Base-by-base conservation (phyloP, 495 filamentous ascomycete species). In the Hypoxylon fragiforme region DNA sequence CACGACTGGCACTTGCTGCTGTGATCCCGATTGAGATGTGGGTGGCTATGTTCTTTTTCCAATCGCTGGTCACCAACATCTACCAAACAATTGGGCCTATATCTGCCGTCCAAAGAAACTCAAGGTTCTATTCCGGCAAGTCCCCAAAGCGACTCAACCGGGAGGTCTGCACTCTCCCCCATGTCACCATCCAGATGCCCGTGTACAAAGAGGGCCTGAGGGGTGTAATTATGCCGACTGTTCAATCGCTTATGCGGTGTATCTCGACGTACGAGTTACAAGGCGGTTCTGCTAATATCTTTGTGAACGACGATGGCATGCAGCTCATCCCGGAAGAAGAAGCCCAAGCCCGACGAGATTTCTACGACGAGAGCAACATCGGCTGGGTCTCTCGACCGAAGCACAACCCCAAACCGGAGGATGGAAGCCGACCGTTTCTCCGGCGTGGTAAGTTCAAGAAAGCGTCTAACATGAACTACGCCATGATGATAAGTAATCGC, bases 381-480 rank as follows among this genome's bases (percentile, higher is more conserved):
- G 81, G 81, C 43, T 85, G 81, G 81, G 79, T 82, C 8, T 75
- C 80, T 28, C 73, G 82, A 24, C 83, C 84, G 16, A 72, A 72
- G 45, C 83, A 88, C 63, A 81, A 84, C 48, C 75, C 78, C 8
- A 78, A 77, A 38, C 42, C 68, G 47, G 50, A 63, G 19, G 60
- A 65, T 21, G 72, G 63, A 24, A 68, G 65, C 14, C 56, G 44
- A 30, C 53, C 62, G 58, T 87, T 85, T 64, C 55, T 81, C 19
- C 78, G 85, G 8, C 71, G 78, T 5, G 85, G 85, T 37, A 87
- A 87, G 64, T 88, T 88, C 73, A 88, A 88, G 73, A 88, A 87
- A 65, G 84, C 84, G 18, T 86, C 83, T 20, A 88, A 88, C 68
- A 88, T 88, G 85, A 88, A 88, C 65, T 88, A 84, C 42, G 81